Evolutionary conservation across 495 filamentous ascomycete genomes (phyloP), one percentile per base, ranked within the genome.

Genomic region (Aspergillus saccharolyticus): DNA sequence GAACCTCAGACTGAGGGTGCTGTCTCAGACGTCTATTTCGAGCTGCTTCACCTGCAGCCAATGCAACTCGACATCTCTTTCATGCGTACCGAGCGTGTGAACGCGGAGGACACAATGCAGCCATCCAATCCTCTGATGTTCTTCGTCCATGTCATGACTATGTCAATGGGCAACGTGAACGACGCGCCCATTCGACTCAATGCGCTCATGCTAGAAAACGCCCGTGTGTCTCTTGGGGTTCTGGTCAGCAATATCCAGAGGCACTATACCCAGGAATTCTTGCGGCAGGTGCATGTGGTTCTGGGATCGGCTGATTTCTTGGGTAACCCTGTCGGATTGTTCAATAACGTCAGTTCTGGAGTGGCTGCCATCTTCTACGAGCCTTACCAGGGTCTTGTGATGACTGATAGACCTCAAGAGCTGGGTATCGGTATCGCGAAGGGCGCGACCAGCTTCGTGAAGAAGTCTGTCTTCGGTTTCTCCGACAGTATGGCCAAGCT

Each of bases 291-390:
- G 22, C 94, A 98, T 74, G 89, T 97, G 66, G 91, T 98, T 59
- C 80, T 98, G 56, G 94, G 94, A 22, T 97, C 93, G 14, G 94
- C 94, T 7, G 94, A 98, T 72, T 96, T 98, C 81, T 79, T 98
- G n/a, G 94, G 94, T 33, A 98, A 98, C 66, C 94, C 94, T 0
- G 94, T 98, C 42, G 94, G 94, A 42, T 79, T 98, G 42, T 98
- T 98, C 83, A 97, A 96, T 75, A 98, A 93, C 63, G 86, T 98
- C 74, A 95, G 90, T 71, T 97, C 94, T 42, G 94, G 94, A 51
- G 89, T 98, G 33, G 89, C 89, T 19, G 94, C 95, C 63, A 96
- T 98, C 64, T 98, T 98, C 78, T 98, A 98, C 74, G 94, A 97
- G 68, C 94, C 94, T 18, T 97, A 97, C 69, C 94, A 98, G 77